Conservation (phyloP, 1,139 yeast genomes). For the Hemisphaericaspora xylanilytica region DNA sequence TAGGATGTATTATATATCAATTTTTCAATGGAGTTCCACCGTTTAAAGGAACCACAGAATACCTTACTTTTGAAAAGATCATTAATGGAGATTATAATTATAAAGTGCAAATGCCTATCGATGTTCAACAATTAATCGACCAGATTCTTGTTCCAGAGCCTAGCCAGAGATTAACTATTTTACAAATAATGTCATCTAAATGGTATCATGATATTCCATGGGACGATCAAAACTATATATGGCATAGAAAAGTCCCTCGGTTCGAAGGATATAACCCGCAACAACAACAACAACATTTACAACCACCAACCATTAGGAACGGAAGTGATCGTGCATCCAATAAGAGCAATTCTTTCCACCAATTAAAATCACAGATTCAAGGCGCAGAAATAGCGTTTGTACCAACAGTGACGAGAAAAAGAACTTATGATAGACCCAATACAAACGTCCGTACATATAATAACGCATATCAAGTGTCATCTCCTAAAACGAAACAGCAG, state of each 20-base stretch:
- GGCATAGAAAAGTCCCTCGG: constrained; percentile 48
- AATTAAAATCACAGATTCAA: constrained; percentile 42
- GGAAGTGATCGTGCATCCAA: constrained; percentile 40
- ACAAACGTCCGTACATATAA: constrained; percentile 3
- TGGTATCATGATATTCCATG: constrained; percentile 45
- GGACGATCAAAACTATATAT: constrained; percentile 41
- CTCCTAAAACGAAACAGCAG: background rate
- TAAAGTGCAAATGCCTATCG: constrained; percentile 62
- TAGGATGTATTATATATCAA: constrained; percentile 91
- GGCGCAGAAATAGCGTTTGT: constrained; percentile 34
- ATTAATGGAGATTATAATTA: constrained; percentile 79
- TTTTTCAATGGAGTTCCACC: constrained; percentile 96
- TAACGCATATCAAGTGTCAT: background rate
- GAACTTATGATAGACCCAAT: constrained; percentile 34
- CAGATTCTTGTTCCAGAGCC: constrained; percentile 56
- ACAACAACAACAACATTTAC: constrained; percentile 17
- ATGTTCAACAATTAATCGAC: constrained; percentile 67
- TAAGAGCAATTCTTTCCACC: constrained; percentile 41
- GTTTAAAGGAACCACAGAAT: constrained; percentile 93
- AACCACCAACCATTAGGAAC: constrained; percentile 35
- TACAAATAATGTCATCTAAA: constrained; percentile 33
- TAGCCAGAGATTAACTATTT: constrained; percentile 30
- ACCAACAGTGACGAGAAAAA: constrained; percentile 27
- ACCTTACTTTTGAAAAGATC: constrained; percentile 89
- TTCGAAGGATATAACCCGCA: constrained; percentile 54